Evolutionary conservation across 2,329 filamentous ascomycete species (phyloP).

Genomic region (Ceratocystis diversiconidia): DNA sequence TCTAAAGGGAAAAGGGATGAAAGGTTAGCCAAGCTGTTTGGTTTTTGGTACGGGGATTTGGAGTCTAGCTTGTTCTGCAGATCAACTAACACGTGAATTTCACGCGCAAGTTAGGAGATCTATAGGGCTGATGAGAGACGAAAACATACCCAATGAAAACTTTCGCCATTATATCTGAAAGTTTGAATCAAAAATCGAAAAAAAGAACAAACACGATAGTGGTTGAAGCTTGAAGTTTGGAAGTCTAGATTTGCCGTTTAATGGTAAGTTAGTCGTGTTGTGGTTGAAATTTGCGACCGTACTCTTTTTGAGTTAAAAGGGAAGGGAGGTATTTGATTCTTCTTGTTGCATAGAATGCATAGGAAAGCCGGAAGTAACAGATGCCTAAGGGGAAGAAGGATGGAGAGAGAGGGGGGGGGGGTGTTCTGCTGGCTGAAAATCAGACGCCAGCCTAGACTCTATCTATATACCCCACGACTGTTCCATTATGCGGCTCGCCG

Average conservation of each 20-base stretch:
- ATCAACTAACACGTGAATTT: background rate
- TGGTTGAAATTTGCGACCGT: background rate
- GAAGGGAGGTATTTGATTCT: background rate
- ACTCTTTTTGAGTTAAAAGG: background rate
- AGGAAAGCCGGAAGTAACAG: background rate
- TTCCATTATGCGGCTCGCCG: slow-evolving; percentile 3
- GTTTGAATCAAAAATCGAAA: background rate
- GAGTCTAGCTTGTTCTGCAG: background rate
- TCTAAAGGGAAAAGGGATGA: slow-evolving; percentile 31
- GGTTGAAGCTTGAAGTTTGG: background rate
- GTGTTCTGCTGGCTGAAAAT: background rate
- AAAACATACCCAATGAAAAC: slow-evolving; percentile 76
- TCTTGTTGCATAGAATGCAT: background rate
- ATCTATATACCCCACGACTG: background rate
- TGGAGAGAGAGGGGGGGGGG: background rate
- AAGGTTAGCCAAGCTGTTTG: background rate
- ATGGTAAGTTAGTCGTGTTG: background rate
- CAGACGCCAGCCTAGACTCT: background rate
- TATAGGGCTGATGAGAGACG: slow-evolving; percentile 14
- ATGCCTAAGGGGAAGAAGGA: slow-evolving; percentile 1
- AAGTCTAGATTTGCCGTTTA: background rate
- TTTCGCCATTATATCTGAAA: slow-evolving; percentile 56
- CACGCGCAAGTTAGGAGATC: background rate
- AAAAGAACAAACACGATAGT: background rate
- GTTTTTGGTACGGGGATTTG: background rate